A percentile compares a stretch with the other conserved stretches of the same genome.
Conservation (phyloP, 495 filamentous ascomycete species). For the Arthonia radiata region DNA sequence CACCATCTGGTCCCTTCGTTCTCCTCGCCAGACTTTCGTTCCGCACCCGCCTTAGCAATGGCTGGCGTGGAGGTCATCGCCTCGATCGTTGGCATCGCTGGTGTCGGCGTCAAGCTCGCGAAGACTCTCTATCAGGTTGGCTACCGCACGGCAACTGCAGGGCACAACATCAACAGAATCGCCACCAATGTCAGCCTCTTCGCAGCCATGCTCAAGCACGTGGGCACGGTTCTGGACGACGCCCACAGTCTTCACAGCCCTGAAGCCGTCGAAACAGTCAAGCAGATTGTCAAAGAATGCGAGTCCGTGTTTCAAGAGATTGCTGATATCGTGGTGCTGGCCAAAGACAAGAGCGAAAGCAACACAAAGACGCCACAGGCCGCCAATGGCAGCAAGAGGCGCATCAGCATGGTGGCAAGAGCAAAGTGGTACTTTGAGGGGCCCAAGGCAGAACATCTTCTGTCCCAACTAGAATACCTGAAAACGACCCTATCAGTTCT, state of each 20-base stretch:
- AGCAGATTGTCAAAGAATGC: slow-evolving; percentile 18
- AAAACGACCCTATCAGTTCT: slow-evolving; percentile 22
- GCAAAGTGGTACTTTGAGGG: slow-evolving; percentile 22
- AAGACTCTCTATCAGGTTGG: slow-evolving; percentile 20
- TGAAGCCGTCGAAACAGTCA: slow-evolving; percentile 16
- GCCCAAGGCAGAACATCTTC: slow-evolving; percentile 19
- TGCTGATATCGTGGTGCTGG: slow-evolving; percentile 19
- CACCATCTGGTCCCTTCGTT: too few species aligned
- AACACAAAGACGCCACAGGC: slow-evolving; percentile 12
- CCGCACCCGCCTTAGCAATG: too few species aligned
- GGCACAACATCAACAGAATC: slow-evolving; percentile 21
- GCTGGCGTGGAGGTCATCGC: too few species aligned
- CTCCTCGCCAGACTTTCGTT: too few species aligned
- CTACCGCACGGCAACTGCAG: slow-evolving; percentile 18
- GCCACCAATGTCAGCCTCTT: slow-evolving; percentile 22
- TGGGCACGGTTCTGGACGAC: slow-evolving; percentile 13
- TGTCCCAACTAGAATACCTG: slow-evolving; percentile 21
- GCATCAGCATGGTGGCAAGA: slow-evolving; percentile 15
- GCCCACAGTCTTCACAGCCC: slow-evolving; percentile 10
- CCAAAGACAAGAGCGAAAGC: slow-evolving; percentile 13
- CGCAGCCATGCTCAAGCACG: slow-evolving; percentile 19
- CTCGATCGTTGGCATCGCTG: slow-evolving; percentile 16
- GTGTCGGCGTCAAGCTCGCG: slow-evolving; percentile 20
- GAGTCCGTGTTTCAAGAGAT: slow-evolving; percentile 20
- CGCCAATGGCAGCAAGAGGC: slow-evolving; percentile 9